Base-by-base conservation (phyloP, 2,329 filamentous ascomycete species). In the Arthrocladium fulminans region DNA sequence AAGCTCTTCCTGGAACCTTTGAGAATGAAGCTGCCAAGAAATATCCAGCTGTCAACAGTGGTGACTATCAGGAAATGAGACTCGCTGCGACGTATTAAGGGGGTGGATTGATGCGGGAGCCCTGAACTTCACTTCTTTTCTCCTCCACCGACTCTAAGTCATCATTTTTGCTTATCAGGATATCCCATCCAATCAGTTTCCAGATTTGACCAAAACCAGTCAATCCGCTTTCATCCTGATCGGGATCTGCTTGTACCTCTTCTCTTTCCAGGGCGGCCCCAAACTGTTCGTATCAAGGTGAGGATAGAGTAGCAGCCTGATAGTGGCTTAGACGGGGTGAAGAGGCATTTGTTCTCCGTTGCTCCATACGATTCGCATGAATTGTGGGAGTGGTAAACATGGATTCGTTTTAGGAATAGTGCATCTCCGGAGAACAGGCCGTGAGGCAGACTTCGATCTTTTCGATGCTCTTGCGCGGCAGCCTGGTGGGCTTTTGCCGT, bases 1-100 rank as follows among this genome's bases (percentile, higher is more conserved):
- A 92, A 39, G 86, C 83, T 1, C 79, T 94, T 38, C 88, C 87
- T 0, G 85, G 86, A 0, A 94, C 88, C 0, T 90, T 79, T 61
- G 67, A 67, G 2, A 73, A 75, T 46, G 66, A 83, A 51, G 68
- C 70, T 3, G 64, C 61, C 79, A 84, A 35, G 90, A 85, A 72
- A 92, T 95, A 95, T 60, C 68, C 76, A 27, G 80, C 77, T 1
- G 81, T 95, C 57, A 86, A 82, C 50, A 84, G 83, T 57, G 86
- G 87, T 2, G 79, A 92, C 12, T 96, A 95, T 61, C 67, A 96
- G 40, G 79, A 86, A 7, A 79, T 84, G 69, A 80, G 89, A 54
- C 67, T 96, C 62, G 74, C 81, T 3, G 83, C 85, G 12, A 96
- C 89, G 3, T 80, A 86, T 59, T 83, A 52, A 58, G 8, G 15